phyloP scores from a whole-genome alignment of 2,329 filamentous ascomycete species.

The Arthrinium puccinioides region DNA sequence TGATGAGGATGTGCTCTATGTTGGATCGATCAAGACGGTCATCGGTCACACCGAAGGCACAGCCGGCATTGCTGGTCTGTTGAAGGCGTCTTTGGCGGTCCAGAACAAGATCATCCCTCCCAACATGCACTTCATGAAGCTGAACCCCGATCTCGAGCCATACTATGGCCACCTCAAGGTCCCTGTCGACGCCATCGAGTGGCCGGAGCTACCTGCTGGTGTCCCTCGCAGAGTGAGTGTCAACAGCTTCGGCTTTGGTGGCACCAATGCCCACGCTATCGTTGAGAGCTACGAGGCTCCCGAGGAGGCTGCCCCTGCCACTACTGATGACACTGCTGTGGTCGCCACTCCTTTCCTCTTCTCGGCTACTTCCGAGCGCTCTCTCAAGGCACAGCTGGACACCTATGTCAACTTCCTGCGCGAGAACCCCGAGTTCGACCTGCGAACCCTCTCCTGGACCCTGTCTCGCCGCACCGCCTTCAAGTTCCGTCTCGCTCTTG shows the following conservation, averaged over 20 bases:
- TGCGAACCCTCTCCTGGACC: not conserved
- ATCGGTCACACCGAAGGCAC: not conserved
- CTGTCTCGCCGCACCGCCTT: conserved; percentile 1
- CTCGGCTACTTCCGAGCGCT: not conserved
- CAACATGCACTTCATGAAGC: not conserved
- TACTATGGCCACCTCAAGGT: conserved; percentile 2
- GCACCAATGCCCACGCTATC: conserved; percentile 1
- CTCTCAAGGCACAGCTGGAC: not conserved
- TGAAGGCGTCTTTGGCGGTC: not conserved
- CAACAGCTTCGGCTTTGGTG: not conserved
- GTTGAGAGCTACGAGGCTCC: not conserved
- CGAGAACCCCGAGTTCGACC: not conserved
- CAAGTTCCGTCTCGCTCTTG: not conserved
- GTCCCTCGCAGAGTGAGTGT: not conserved
- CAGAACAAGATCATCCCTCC: not conserved
- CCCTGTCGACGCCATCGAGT: not conserved
- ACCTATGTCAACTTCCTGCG: not conserved
- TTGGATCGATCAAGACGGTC: not conserved
- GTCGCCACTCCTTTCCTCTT: not conserved
- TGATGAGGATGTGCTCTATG: not conserved
- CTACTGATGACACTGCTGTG: not conserved
- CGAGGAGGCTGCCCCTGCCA: not conserved
- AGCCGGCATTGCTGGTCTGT: not conserved
- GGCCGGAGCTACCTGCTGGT: not conserved
- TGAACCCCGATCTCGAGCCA: not conserved